phyloP scores from a whole-genome alignment of 139 green algal genomes.

The Dunaliella sp. region DNA sequence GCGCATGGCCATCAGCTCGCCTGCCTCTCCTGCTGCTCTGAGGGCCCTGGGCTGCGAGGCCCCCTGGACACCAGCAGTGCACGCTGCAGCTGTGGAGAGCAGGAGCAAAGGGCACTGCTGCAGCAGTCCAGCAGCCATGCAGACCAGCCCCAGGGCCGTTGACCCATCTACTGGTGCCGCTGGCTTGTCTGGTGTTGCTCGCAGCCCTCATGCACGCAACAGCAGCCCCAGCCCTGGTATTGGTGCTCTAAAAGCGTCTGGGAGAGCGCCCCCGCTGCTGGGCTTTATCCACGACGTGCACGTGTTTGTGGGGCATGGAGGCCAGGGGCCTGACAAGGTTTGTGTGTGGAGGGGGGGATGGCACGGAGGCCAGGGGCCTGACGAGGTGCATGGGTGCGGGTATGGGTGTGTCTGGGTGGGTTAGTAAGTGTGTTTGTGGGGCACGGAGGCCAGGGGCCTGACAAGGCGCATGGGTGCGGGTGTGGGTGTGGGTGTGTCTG shows the following conservation, averaged over 20 bases:
- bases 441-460: too few species aligned
- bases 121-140: too few species aligned
- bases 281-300: conserved; percentile 9
- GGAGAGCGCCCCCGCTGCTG: not conserved
- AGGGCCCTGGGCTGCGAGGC: not conserved
- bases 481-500: too few species aligned
- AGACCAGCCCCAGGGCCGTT: too few species aligned
- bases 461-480: too few species aligned
- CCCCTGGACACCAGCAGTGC: too few species aligned
- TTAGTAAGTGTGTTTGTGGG: too few species aligned
- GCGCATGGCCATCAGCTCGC: not conserved
- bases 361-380: not conserved
- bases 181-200: too few species aligned
- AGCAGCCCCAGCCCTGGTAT: not conserved
- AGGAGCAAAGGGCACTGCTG: too few species aligned
- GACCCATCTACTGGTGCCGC: too few species aligned
- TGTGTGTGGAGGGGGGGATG: too few species aligned
- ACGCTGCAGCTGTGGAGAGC: too few species aligned
- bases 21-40: not conserved
- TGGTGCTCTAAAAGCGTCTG: not conserved
- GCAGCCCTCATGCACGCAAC: not conserved
- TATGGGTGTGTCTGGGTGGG: not conserved
- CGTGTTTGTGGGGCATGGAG: conserved; percentile 21
- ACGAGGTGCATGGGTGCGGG: not conserved
- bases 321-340: not conserved